These are phyloP conservation scores for Spiromastix sp. DNA, from an alignment of 2,329 filamentous ascomycete species.

Conservation along the genomic window DNA sequence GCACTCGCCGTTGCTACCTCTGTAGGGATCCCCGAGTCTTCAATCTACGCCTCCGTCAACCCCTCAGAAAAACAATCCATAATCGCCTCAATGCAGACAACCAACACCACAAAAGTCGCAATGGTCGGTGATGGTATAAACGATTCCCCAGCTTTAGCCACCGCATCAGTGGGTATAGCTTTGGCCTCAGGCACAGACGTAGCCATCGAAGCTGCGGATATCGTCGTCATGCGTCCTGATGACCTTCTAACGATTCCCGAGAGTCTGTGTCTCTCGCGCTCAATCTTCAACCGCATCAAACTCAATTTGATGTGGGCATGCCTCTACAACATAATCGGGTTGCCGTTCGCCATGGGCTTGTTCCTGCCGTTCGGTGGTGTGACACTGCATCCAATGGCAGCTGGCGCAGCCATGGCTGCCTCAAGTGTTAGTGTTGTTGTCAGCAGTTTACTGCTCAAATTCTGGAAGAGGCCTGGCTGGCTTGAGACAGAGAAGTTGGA, in stretches of 20 bases:
- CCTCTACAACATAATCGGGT: conserved; percentile 79
- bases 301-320: conserved; percentile 89
- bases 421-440: conserved; percentile 84
- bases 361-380: conserved; percentile 83
- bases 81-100: conserved; percentile 62
- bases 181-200: conserved; percentile 91
- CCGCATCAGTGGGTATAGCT: conserved; percentile 85
- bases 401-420: conserved; percentile 85
- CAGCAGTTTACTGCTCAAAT: conserved; percentile 71
- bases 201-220: conserved; percentile 91
- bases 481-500: conserved; percentile 64
- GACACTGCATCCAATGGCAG: conserved; percentile 80
- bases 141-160: conserved; percentile 88
- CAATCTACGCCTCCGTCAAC: conserved; percentile 78
- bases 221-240: conserved; percentile 89
- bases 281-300: conserved; percentile 88
- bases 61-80: conserved; percentile 88
- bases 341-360: conserved; percentile 94
- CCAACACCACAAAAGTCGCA: conserved; percentile 70
- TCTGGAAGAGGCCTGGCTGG: conserved; percentile 77
- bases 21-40: conserved; percentile 65
- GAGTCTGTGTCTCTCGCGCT: conserved; percentile 66
- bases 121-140: conserved; percentile 99
- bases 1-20: conserved; percentile 72
- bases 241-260: conserved; percentile 90